These are phyloP conservation scores for Microthyrium microscopicum DNA, from an alignment of 2,329 filamentous ascomycete species.

Conservation along the genomic window DNA sequence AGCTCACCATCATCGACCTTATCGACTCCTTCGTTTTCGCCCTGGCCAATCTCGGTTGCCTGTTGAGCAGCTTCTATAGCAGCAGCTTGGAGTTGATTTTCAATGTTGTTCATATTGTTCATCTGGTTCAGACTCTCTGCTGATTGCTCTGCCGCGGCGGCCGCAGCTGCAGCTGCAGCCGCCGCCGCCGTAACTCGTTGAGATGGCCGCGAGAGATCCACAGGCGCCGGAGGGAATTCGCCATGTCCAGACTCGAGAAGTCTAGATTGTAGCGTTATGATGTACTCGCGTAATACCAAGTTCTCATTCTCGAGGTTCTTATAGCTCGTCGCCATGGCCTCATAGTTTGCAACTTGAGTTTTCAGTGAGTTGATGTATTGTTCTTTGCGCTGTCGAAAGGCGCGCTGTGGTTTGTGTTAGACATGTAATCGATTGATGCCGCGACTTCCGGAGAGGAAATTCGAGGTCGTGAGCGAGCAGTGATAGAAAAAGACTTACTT, in stretches of 20 bases:
- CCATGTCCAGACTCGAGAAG: constrained; percentile 70
- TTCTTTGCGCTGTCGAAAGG: constrained; percentile 94
- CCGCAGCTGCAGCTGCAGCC: constrained; percentile 3
- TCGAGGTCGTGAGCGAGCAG: too few relatives aligned
- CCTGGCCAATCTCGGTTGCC: constrained; percentile 1
- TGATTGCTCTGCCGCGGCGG: not conserved
- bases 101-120: too few relatives aligned
- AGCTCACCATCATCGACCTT: not conserved
- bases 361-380: constrained; percentile 97
- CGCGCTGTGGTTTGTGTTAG: constrained; percentile 42
- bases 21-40: not conserved
- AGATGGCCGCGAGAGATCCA: constrained; percentile 39
- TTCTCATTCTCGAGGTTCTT: constrained; percentile 80
- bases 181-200: not conserved
- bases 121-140: not conserved
- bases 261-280: constrained; percentile 74
- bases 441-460: not conserved
- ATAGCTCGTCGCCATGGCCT: constrained; percentile 57
- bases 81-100: constrained; percentile 7
- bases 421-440: not conserved
- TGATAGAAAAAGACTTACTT: constrained; percentile 44
- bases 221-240: constrained; percentile 70
- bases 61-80: constrained; percentile 6
- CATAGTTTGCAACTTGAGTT: constrained; percentile 72
- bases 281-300: constrained; percentile 79